Evolutionary conservation across 306 rosid genomes (phyloP).

Genomic region (Glycyrrhiza uralensis): DNA sequence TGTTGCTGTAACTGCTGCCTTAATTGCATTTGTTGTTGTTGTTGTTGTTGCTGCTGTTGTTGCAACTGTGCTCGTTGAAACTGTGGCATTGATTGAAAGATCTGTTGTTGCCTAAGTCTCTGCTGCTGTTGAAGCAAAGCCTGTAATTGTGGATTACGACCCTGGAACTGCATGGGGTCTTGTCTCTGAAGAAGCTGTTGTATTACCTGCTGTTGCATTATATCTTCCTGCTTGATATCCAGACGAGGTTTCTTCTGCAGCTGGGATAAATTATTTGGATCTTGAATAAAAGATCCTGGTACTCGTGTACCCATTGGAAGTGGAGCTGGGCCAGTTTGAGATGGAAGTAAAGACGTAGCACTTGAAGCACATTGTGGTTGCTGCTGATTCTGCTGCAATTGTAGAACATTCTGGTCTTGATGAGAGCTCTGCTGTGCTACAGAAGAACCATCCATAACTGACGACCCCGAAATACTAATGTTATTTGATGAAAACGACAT

Average conservation of each 20-base stretch:
- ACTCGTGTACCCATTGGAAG: conserved; percentile 53
- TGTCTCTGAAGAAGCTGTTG: conserved; percentile 83
- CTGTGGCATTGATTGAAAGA: conserved; percentile 84
- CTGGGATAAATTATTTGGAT: conserved; percentile 60
- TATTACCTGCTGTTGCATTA: conserved; percentile 66
- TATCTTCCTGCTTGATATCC: conserved; percentile 81
- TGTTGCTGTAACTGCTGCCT: conserved; percentile 86
- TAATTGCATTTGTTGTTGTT: conserved; percentile 64
- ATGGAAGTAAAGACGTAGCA: conserved; percentile 55
- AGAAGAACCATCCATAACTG: conserved; percentile 81
- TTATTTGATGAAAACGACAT: conserved; percentile 89
- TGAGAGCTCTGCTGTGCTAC: conserved; percentile 79
- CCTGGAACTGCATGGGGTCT: conserved; percentile 71
- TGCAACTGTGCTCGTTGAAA: conserved; percentile 64
- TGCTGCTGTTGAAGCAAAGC: conserved; percentile 74
- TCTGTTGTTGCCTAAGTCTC: conserved; percentile 55
- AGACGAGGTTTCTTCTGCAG: conserved; percentile 68
- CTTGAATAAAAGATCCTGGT: conserved; percentile 64
- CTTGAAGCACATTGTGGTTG: conserved; percentile 62
- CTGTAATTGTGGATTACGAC: conserved; percentile 68
- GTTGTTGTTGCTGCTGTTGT: conserved; percentile 25
- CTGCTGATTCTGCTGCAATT: conserved; percentile 61
- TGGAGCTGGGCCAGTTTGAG: conserved; percentile 55
- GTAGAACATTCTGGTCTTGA: conserved; percentile 74
- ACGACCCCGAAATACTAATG: conserved; percentile 77